Base-by-base conservation (phyloP, 805 yeast genomes). In the Maudiozyma serrabonitensis region DNA sequence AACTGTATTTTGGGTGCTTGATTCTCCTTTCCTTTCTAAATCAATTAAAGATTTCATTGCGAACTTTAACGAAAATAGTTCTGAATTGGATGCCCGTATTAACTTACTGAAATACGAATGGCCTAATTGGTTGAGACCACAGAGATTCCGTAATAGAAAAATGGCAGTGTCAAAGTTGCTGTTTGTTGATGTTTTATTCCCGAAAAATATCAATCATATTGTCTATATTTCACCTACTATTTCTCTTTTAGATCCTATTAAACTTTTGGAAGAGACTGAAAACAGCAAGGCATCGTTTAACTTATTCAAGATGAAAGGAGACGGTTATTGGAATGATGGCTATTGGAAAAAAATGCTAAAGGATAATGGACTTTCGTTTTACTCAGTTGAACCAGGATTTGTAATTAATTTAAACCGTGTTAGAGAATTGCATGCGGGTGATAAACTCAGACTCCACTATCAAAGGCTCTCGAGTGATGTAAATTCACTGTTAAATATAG, bases 81-180 rank as follows among this genome's bases (percentile, higher is more conserved):
- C 42, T 0, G 31, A 41, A 2, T 26, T 51, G 5, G 45, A 41
- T 37, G 57, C 52, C 1, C 42, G 37, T 7, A 53, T 61, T 7
- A 91, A 88, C 58, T 66, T 88, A 43, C 72, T 93, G n/a, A 79
- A 84, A 0, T 91, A 86, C 64, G 83, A 84, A 54, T 91, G 99
- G 99, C 99, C 99, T 13, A 64, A 72, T 9, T 91, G 97, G 95
- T 70, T 91, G 19, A 75, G 90, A 46, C 75, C 75, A 2, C 98
- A 91, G 67, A 66, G 82, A 37, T 91, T 84, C 55, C 79, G 79
- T 58, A 89, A 83, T 59, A 74, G 96, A 53, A 80, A 82, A 2
- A 79, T 88, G 46, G 87, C 95, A 89, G 95, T 93, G 4, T 87
- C 84, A 62, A 91, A 91, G 64, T 82, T 90, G 35, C 68, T 91